phyloP scores from a whole-genome alignment of 352 stramenopile species.

The Pythium brachiatum region DNA sequence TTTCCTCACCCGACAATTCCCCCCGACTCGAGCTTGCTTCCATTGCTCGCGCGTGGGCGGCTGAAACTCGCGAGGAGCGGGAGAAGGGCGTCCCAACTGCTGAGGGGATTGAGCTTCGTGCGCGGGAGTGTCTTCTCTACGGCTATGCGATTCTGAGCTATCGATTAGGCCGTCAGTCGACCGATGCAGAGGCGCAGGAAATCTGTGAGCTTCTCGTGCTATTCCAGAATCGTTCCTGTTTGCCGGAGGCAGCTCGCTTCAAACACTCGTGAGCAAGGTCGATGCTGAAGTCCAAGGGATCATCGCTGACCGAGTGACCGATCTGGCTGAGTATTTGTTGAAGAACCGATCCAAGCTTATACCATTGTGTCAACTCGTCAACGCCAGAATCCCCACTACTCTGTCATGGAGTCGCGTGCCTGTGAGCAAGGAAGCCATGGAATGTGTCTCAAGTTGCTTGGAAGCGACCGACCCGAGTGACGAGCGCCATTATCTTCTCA shows the following conservation, averaged over 20 bases:
- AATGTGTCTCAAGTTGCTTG: slow-evolving; percentile 11
- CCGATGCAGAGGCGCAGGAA: not conserved
- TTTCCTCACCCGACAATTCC: not conserved
- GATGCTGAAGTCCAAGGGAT: slow-evolving; percentile 11
- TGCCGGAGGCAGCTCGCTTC: not conserved
- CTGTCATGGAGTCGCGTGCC: slow-evolving; percentile 3
- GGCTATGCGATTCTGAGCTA: slow-evolving; percentile 11
- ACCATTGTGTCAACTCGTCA: slow-evolving; percentile 11
- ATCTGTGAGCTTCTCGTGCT: slow-evolving; percentile 9
- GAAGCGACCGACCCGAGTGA: slow-evolving; percentile 5
- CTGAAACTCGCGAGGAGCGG: slow-evolving; percentile 2
- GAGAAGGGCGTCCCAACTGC: not conserved
- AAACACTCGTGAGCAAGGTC: not conserved
- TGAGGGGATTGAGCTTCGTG: slow-evolving; percentile 6
- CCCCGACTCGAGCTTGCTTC: slow-evolving; percentile 1
- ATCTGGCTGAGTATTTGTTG: slow-evolving; percentile 4
- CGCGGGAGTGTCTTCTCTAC: slow-evolving; percentile 18
- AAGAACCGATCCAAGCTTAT: not conserved
- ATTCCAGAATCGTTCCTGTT: not conserved
- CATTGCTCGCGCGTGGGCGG: slow-evolving; percentile 1
- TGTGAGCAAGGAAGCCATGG: not conserved
- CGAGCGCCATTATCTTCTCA: slow-evolving; percentile 22
- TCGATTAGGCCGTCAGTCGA: not conserved
- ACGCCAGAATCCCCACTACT: slow-evolving; percentile 2
- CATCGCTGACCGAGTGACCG: slow-evolving; percentile 9